Percentiles rank a stretch among this genome's conserved stretches.
phyloP scores from a whole-genome alignment of 805 yeast genomes.

The Zygoascus biomembranicola region DNA sequence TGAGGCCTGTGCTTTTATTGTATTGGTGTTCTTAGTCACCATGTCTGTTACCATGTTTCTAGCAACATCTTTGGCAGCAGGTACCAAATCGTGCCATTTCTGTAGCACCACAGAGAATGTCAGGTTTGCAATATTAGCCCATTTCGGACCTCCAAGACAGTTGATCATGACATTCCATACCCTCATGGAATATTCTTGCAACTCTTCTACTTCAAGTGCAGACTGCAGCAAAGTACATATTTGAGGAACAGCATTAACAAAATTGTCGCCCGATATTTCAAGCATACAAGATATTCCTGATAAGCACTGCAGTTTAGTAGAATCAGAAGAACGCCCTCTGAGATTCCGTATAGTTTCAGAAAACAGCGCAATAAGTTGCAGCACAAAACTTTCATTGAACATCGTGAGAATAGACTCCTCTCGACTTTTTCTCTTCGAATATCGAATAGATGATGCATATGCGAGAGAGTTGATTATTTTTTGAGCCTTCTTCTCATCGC shows the following conservation, averaged over 20 bases:
- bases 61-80: conserved; percentile 43
- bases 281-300: conserved; percentile 67
- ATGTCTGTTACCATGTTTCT: conserved; percentile 39
- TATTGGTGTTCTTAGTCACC: conserved; percentile 16
- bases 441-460: conserved; percentile 10
- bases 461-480: conserved; percentile 9
- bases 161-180: conserved; percentile 62
- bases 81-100: conserved; percentile 47
- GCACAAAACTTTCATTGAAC: conserved; percentile 48
- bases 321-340: conserved; percentile 60
- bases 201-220: conserved; percentile 53
- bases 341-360: conserved; percentile 72
- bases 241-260: conserved; percentile 71
- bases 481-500: conserved; percentile 8
- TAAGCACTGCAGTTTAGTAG: conserved; percentile 63
- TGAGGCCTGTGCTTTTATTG: conserved; percentile 4
- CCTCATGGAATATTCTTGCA: conserved; percentile 52
- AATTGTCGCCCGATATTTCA: conserved; percentile 41
- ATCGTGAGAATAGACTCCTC: conserved; percentile 12
- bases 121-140: conserved; percentile 63
- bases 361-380: conserved; percentile 58
- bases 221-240: conserved; percentile 79
- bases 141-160: conserved; percentile 46
- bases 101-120: conserved; percentile 67
- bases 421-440: neutral